Conservation (phyloP, 2,329 filamentous ascomycete genomes). For the Apiospora phragmitis region DNA sequence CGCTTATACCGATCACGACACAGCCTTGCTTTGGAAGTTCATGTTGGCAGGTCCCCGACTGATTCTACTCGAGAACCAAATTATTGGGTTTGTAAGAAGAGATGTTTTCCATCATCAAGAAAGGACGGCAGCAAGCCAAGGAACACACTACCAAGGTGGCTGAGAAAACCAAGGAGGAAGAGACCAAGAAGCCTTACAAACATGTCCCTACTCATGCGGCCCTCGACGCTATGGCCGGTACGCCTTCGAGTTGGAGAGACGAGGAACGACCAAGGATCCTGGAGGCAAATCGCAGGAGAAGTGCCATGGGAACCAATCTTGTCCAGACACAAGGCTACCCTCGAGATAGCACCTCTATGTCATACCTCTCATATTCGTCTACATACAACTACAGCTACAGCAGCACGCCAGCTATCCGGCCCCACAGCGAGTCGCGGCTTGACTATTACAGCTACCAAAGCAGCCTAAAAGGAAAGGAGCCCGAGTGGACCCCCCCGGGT, state of each 20-base stretch:
- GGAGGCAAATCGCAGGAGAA: constrained; percentile 51
- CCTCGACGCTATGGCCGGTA: constrained; percentile 55
- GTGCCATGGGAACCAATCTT: constrained; percentile 45
- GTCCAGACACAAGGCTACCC: constrained; percentile 33
- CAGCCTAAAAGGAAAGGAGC: constrained; percentile 28
- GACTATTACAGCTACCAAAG: constrained; percentile 21
- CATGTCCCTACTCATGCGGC: constrained; percentile 65
- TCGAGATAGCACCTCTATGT: constrained; percentile 49
- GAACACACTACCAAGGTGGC: constrained; percentile 48
- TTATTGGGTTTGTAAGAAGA: constrained; percentile 43
- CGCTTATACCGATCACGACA: neutral
- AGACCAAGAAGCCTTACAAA: constrained; percentile 50
- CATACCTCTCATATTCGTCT: constrained; percentile 47
- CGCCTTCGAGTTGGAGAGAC: constrained; percentile 51
- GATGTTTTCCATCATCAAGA: constrained; percentile 55
- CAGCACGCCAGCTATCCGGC: constrained; percentile 34
- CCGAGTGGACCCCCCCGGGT: constrained; percentile 14
- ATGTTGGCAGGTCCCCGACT: neutral
- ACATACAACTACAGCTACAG: constrained; percentile 45
- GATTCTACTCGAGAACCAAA: neutral
- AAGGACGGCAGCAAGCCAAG: constrained; percentile 55
- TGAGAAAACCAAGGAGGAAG: constrained; percentile 49
- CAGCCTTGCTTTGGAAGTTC: neutral
- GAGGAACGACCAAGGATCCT: constrained; percentile 48
- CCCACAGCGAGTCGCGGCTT: constrained; percentile 21